Conservation (phyloP, 176 grass and related monocot species). For the Urochloa ruziziensis region DNA sequence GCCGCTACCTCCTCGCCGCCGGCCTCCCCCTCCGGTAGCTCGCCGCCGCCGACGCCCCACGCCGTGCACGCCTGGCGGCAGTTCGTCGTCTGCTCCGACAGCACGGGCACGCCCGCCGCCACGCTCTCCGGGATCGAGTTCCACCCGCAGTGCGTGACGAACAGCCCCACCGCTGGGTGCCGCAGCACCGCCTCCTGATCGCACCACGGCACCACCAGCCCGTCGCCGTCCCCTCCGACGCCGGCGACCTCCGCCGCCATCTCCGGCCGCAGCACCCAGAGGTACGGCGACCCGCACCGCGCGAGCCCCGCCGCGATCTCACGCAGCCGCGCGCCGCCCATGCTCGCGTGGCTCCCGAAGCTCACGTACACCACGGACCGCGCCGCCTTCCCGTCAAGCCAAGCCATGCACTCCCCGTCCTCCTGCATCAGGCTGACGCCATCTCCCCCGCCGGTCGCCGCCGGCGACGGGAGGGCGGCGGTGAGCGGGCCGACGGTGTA, state of each 20-base stretch:
- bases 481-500: conserved; percentile 37
- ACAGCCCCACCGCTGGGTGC: conserved; percentile 42
- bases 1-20: conserved; percentile 19
- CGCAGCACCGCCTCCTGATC: conserved; percentile 32
- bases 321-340: not conserved
- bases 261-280: conserved; percentile 23
- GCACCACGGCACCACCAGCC: conserved; percentile 44
- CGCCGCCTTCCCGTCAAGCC: conserved; percentile 26
- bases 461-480: too few relatives aligned
- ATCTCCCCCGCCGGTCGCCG: too few relatives aligned
- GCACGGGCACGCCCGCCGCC: conserved; percentile 11
- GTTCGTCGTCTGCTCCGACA: conserved; percentile 37
- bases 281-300: conserved; percentile 24
- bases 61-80: conserved; percentile 17
- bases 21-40: not conserved
- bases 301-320: conserved; percentile 39
- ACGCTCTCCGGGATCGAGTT: conserved; percentile 34
- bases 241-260: too few relatives aligned
- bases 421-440: conserved; percentile 39
- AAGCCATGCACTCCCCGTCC: conserved; percentile 22
- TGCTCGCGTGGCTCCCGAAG: conserved; percentile 32
- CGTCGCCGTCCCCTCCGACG: too few relatives aligned
- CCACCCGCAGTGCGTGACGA: conserved; percentile 76
- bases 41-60: conserved; percentile 29
- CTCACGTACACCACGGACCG: conserved; percentile 35